Evolutionary conservation across 2,329 filamentous ascomycete genomes (phyloP).

Genomic region (Stylonectria norvegica): DNA sequence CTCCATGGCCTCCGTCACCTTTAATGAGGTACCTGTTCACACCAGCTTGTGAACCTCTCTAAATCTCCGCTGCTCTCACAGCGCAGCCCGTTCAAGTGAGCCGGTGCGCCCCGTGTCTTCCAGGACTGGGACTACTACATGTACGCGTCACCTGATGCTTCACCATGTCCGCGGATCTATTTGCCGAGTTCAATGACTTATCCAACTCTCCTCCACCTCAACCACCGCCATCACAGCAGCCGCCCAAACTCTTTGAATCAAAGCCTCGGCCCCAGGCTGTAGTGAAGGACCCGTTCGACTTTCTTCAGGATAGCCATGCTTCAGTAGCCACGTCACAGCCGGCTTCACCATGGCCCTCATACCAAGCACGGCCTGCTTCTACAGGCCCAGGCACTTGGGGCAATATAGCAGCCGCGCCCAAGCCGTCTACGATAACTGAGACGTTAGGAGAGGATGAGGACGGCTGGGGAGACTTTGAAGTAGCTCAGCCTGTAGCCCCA

Average conservation of each 20-base stretch:
- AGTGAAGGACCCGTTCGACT: conserved; percentile 28
- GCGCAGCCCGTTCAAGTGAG: background rate
- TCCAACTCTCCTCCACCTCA: conserved; percentile 37
- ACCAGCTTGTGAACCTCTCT: no score
- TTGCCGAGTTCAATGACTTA: conserved; percentile 58
- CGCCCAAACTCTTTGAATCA: conserved; percentile 9
- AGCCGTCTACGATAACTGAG: conserved; percentile 24
- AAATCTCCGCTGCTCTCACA: background rate
- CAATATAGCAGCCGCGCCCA: conserved; percentile 5
- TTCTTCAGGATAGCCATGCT: conserved; percentile 17
- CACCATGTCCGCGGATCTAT: conserved; percentile 62
- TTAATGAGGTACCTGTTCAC: no score
- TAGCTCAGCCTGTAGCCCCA: conserved; percentile 39
- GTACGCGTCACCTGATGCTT: conserved; percentile 15
- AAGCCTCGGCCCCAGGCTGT: conserved; percentile 12
- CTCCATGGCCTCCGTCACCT: no score
- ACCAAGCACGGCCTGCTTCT: conserved; percentile 22
- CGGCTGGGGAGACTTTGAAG: conserved; percentile 67
- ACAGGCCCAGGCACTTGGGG: conserved; percentile 20
- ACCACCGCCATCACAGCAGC: conserved; percentile 22
- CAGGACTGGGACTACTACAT: conserved; percentile 6
- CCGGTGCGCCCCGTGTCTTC: conserved; percentile 7
- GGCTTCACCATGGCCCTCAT: conserved; percentile 32
- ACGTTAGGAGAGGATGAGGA: conserved; percentile 50
- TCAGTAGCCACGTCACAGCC: conserved; percentile 14